Evolutionary conservation across 805 yeast species (phyloP).

Genomic region (Lipomyces anomalus): DNA sequence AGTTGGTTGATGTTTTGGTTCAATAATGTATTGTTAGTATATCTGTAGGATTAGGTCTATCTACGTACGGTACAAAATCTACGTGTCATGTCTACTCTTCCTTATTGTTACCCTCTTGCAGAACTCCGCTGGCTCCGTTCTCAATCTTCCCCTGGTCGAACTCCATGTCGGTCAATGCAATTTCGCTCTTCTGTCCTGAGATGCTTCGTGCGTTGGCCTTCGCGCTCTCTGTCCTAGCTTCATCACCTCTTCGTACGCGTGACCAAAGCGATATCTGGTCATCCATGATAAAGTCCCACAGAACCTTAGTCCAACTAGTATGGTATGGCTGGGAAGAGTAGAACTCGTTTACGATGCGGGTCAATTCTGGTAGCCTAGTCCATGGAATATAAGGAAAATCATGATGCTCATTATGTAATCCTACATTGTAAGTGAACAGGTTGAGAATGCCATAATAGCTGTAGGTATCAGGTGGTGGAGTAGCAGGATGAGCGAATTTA

Average conservation of each 20-base stretch:
- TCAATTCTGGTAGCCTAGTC: conserved; percentile 65
- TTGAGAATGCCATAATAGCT: conserved; percentile 82
- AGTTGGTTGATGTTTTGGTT: too few species aligned
- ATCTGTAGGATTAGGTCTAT: too few species aligned
- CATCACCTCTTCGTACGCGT: conserved; percentile 61
- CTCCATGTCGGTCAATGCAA: too few species aligned
- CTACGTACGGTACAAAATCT: too few species aligned
- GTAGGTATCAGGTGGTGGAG: conserved; percentile 71
- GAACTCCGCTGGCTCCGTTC: too few species aligned
- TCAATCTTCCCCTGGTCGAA: too few species aligned
- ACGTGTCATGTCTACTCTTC: too few species aligned
- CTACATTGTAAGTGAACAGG: conserved; percentile 82
- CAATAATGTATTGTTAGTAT: too few species aligned
- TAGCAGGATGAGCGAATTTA: conserved; percentile 27
- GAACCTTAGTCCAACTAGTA: conserved; percentile 70
- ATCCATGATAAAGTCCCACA: conserved; percentile 63
- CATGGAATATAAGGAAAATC: conserved; percentile 93
- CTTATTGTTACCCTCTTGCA: too few species aligned
- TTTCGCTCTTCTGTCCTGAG: too few species aligned
- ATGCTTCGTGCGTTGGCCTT: neutral
- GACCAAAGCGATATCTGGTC: conserved; percentile 68
- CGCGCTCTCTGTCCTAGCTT: neutral
- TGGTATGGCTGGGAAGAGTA: conserved; percentile 75
- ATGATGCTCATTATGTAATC: conserved; percentile 91
- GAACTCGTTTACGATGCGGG: conserved; percentile 68